Conservation (phyloP, 129 eudicot genomes). For the Sambucus nigra region DNA sequence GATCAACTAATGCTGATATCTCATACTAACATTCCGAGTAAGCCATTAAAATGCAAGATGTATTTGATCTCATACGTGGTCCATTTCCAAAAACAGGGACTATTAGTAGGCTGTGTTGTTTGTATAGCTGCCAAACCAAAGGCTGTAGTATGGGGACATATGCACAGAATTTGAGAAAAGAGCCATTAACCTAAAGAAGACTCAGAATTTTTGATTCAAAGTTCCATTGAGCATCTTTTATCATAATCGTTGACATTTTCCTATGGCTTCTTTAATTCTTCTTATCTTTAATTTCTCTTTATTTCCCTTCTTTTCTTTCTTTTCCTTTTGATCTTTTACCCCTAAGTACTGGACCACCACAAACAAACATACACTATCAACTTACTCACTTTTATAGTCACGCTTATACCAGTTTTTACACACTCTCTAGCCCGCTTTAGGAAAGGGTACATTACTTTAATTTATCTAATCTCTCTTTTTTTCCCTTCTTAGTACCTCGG, state of each 20-base stretch:
- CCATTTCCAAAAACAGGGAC: background rate
- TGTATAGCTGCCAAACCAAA: conserved; percentile 10
- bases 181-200: conserved; percentile 15
- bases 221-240: conserved; percentile 21
- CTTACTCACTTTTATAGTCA: conserved; percentile 45
- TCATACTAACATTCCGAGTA: too few species aligned
- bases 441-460: conserved; percentile 35
- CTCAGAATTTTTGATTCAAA: conserved; percentile 18
- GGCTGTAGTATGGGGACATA: conserved; percentile 24
- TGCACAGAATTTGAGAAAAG: conserved; percentile 57
- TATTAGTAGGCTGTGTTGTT: conserved; percentile 1
- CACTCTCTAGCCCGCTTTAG: conserved; percentile 23
- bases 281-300: conserved; percentile 8
- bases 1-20: too few species aligned
- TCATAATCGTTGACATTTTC: conserved; percentile 62
- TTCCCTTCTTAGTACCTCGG: background rate
- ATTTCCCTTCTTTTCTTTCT: conserved; percentile 17
- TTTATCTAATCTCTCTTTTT: background rate
- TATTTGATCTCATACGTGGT: background rate
- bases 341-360: conserved; percentile 59
- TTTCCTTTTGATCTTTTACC: conserved; percentile 40
- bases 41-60: too few species aligned
- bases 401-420: conserved; percentile 45
- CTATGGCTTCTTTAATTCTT: conserved; percentile 11
- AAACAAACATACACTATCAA: conserved; percentile 13